These are phyloP conservation scores for Globisporangium solare DNA, from an alignment of 352 stramenopile species.

Conservation along the genomic window DNA sequence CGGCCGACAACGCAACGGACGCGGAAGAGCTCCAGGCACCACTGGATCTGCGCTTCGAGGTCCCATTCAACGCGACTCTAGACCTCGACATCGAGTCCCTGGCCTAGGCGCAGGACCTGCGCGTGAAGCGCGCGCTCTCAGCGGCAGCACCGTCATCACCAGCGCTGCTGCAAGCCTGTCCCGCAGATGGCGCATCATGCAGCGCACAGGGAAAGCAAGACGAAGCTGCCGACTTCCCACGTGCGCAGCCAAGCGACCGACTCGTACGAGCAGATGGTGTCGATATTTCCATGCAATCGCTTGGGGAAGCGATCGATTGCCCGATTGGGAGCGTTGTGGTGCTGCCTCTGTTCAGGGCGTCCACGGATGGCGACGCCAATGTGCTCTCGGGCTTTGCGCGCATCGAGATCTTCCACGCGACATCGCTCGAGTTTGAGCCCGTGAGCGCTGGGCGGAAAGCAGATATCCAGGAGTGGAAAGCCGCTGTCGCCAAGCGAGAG, in stretches of 20 bases:
- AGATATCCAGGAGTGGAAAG: constrained; percentile 31
- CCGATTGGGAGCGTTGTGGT: constrained; percentile 34
- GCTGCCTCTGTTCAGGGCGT: constrained; percentile 43
- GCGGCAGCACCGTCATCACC: not conserved
- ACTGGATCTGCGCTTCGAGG: constrained; percentile 6
- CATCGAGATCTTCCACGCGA: constrained; percentile 51
- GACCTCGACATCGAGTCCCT: constrained; percentile 7
- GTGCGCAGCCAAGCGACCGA: constrained; percentile 31
- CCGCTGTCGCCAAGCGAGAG: constrained; percentile 18
- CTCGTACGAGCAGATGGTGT: constrained; percentile 46
- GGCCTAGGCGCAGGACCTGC: not conserved
- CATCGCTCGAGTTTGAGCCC: constrained; percentile 45
- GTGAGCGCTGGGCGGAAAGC: constrained; percentile 24
- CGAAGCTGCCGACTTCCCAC: not conserved
- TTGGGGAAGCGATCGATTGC: constrained; percentile 40
- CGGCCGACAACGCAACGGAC: not conserved
- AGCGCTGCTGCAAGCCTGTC: not conserved
- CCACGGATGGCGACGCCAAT: constrained; percentile 14
- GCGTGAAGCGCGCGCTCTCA: constrained; percentile 6
- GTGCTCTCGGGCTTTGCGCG: constrained; percentile 55
- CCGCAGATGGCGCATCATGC: not conserved
- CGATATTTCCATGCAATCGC: constrained; percentile 31
- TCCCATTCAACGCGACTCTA: constrained; percentile 10
- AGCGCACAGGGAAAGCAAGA: no score
- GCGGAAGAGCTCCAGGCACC: not conserved